Base-by-base conservation (phyloP, 805 yeast species). In the Ogataea neopini region DNA sequence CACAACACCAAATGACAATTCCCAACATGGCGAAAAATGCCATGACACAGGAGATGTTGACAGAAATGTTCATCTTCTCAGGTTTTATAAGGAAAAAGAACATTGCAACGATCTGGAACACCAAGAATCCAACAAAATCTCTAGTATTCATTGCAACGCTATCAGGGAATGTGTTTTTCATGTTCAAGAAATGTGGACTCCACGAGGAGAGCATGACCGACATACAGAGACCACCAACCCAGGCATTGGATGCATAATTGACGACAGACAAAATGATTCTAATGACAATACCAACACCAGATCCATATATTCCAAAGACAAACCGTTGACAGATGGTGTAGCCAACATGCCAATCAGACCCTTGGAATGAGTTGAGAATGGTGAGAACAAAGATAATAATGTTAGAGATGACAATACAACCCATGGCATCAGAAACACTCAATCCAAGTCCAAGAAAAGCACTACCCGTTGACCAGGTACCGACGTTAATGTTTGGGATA, bases 341-440 rank as follows among this genome's bases (percentile, higher is more conserved):
- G 0, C 80, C 80, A 41, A 77, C 67, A 53, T 75, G 78, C 66
- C 71, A 75, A 40, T 75, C 71, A 9, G 62, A 56, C 30, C 83
- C 83, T 1, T 77, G 77, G 44, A 64, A 68, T n/a, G 77, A 72
- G 57, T 76, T 76, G 10, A 76, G 67, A 30, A 73, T 52, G 6
- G 81, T 74, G 48, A 71, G 67, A 4, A 62, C 25, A 37, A 72
- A 62, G 13, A 77, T 72, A 10, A 78, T 50, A 5, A 70, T 54
- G 58, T 76, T 77, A 36, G 79, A 80, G 7, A 77, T 54, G 30
- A 72, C 63, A 39, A 67, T 63, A 25, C 71, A 64, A 6, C 74
- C 73, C 52, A 77, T 69, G 11, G 75, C 67, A 43, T 75, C 37
- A 51, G 58, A 43, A 2, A 47, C 38, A 8, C 48, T 26, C 11